phyloP scores from a whole-genome alignment of 202 grass and related monocot genomes.

The Schoenoplectus tabernaemontani region DNA sequence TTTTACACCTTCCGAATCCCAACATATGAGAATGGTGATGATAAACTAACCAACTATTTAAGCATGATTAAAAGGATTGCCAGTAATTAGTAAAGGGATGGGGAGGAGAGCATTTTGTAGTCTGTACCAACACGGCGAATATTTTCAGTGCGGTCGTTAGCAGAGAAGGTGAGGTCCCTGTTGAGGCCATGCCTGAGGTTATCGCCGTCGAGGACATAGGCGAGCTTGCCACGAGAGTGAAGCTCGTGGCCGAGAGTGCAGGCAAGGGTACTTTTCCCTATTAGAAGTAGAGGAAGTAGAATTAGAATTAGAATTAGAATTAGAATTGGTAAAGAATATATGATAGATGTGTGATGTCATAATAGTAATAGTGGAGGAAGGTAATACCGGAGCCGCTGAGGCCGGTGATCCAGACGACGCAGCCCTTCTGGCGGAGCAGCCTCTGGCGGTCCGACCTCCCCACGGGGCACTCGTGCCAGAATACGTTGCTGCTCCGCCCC shows the following conservation, averaged over 20 bases:
- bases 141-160: constrained; percentile 81
- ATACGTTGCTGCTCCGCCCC: constrained; percentile 34
- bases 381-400: constrained; percentile 62
- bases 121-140: constrained; percentile 72
- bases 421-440: constrained; percentile 67
- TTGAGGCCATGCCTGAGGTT: constrained; percentile 92
- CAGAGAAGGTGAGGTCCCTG: constrained; percentile 85
- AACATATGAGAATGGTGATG: constrained; percentile 16
- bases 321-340: neutral
- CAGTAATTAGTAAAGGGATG: neutral
- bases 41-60: no score
- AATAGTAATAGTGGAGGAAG: no score
- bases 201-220: constrained; percentile 88
- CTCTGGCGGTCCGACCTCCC: constrained; percentile 57
- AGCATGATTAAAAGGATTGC: no score
- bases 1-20: no score
- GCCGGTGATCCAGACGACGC: constrained; percentile 81
- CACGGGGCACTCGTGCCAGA: constrained; percentile 73
- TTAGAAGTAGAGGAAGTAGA: neutral
- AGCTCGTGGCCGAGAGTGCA: constrained; percentile 71
- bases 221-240: constrained; percentile 67
- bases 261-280: constrained; percentile 92
- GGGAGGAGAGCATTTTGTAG: neutral
- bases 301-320: neutral
- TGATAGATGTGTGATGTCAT: no score